A percentile compares a stretch with the other conserved stretches of the same genome.
These are phyloP conservation scores for Saccharomycopsis microspora DNA, from an alignment of 805 yeast genomes.

Conservation along the genomic window DNA sequence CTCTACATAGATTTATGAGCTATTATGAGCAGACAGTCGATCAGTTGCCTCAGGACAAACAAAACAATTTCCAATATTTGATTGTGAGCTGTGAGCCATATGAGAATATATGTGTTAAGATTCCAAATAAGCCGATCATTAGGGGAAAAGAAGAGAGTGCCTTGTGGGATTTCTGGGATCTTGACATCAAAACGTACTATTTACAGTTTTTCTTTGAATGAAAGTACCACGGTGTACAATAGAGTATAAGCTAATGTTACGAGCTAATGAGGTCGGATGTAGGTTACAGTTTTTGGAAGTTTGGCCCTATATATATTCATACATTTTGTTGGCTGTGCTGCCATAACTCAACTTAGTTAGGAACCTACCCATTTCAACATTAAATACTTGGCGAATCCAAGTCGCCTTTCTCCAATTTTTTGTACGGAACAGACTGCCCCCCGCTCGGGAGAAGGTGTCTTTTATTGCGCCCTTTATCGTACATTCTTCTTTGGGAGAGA, in stretches of 20 bases:
- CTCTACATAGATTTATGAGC: slow-evolving; percentile 68
- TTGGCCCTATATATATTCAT: too few relatives aligned
- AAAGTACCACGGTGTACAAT: background rate
- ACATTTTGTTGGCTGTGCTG: too few relatives aligned
- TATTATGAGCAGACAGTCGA: slow-evolving; percentile 54
- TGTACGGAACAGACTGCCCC: too few relatives aligned
- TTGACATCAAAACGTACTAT: slow-evolving; percentile 54
- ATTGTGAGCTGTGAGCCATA: slow-evolving; percentile 86
- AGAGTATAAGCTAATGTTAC: too few relatives aligned
- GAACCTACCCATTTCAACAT: too few relatives aligned
- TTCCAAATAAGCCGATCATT: slow-evolving; percentile 46
- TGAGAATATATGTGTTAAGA: slow-evolving; percentile 64
- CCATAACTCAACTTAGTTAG: too few relatives aligned
- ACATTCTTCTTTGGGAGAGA: slow-evolving; percentile 11
- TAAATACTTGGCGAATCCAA: too few relatives aligned
- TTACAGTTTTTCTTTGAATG: slow-evolving; percentile 51
- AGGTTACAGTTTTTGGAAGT: too few relatives aligned
- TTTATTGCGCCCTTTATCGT: slow-evolving; percentile 2
- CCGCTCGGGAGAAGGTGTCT: too few relatives aligned
- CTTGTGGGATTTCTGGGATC: slow-evolving; percentile 68
- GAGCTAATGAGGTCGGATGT: too few relatives aligned
- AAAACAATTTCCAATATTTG: slow-evolving; percentile 48
- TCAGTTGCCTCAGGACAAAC: slow-evolving; percentile 3
- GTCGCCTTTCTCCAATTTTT: too few relatives aligned
- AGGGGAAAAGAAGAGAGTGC: slow-evolving; percentile 23